phyloP scores from a whole-genome alignment of 140 eudicot species.

The Ambrosia hybrid region DNA sequence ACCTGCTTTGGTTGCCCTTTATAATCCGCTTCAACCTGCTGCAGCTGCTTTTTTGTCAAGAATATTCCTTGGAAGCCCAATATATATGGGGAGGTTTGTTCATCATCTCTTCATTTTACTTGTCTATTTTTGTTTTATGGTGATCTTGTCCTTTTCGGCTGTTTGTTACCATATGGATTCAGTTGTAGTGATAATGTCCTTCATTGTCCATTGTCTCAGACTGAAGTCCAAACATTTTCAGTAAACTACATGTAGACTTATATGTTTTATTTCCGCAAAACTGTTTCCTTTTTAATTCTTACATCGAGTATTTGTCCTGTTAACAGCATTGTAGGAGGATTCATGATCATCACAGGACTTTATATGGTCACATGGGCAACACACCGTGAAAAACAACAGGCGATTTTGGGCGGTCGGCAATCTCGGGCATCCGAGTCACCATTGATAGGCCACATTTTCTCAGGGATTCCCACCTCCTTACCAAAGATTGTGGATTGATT shows the following conservation, averaged over 20 bases:
- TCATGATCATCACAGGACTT: slow-evolving; percentile 73
- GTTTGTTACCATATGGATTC: too few species aligned
- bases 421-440: slow-evolving; percentile 57
- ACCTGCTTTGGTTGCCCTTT: slow-evolving; percentile 86
- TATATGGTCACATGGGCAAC: slow-evolving; percentile 95
- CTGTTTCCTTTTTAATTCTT: not conserved
- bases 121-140: too few species aligned
- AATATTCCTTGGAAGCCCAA: slow-evolving; percentile 86
- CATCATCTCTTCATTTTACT: not conserved
- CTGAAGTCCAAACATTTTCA: too few species aligned
- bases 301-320: slow-evolving; percentile 8
- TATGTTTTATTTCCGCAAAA: too few species aligned
- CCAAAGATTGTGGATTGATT: slow-evolving; percentile 51
- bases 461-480: slow-evolving; percentile 54
- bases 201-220: too few species aligned
- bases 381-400: slow-evolving; percentile 58
- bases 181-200: too few species aligned
- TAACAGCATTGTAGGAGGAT: slow-evolving; percentile 80
- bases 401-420: slow-evolving; percentile 40
- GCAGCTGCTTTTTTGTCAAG: slow-evolving; percentile 80
- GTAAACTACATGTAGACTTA: too few species aligned
- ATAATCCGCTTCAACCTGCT: slow-evolving; percentile 93
- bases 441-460: slow-evolving; percentile 53
- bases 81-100: slow-evolving; percentile 81
- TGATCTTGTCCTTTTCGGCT: too few species aligned